Base-by-base conservation (phyloP, 2,329 filamentous ascomycete species). In the Phialophora tarda region DNA sequence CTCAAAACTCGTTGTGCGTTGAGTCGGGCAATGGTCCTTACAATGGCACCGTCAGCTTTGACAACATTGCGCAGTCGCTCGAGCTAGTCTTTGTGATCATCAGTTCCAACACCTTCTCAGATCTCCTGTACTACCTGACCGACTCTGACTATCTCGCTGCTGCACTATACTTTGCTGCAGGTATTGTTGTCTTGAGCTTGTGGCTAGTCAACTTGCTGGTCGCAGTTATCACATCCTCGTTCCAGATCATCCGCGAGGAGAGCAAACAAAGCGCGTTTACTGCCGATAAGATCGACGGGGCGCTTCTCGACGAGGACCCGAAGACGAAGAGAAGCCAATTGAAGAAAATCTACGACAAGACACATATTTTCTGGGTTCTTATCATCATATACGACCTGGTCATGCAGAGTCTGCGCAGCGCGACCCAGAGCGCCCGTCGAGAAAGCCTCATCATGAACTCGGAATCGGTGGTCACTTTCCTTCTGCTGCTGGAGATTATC, bases 21-120 rank as follows among this genome's bases (percentile, higher is more conserved):
- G 88, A 97, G 78, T 87, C 89, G 66, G 50, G 38, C 14, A 75
- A 80, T 1, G 96, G 91, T 74, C 95, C 95, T 0, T 92, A 87
- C 77, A 92, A 91, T 73, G 88, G 87, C 59, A 99, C 95, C 0
- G 86, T 97, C 73, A 96, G 90, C 77, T 99, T 98, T 75, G 95
- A 99, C 81, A 94, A 98, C 75, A 96, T 99, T 48, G 80, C 92
- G 32, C 89, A 98, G 70, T 97, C 93, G 0, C 81, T 98, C 60
- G 93, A 99, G 79, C 83, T 98, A 65, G 93, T 99, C 1, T 99
- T 99, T 75, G 92, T 99, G 59, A 90, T 99, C 75, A 99, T 99
- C 92, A 97, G 92, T 74, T 94, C 93, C 57, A 99, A 99, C 77
- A 99, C 95, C 0, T 99, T 96, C 78, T 91, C 92, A 1, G 92